These are phyloP conservation scores for Hericium coralloides DNA, from an alignment of 768 basidiomycete species.

Conservation along the genomic window DNA sequence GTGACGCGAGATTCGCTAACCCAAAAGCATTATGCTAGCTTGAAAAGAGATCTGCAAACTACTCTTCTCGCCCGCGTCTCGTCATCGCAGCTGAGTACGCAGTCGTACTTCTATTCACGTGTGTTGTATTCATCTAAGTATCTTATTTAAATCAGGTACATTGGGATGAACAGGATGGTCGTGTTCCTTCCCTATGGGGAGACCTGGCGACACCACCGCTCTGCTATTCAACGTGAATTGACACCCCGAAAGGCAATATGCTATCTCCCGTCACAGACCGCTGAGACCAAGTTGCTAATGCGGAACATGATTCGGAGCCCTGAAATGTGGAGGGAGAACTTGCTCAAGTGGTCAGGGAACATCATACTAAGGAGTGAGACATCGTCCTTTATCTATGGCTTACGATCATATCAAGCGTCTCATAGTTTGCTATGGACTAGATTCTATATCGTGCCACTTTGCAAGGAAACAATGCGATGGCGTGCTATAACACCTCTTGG, in stretches of 20 bases:
- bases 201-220: not conserved
- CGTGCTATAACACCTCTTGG: too few relatives aligned
- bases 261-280: not conserved
- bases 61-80: not conserved
- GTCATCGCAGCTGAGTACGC: not conserved
- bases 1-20: not conserved
- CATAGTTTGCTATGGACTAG: not conserved
- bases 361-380: not conserved
- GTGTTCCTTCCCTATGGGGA: not conserved
- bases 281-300: not conserved
- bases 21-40: not conserved
- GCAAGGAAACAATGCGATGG: too few relatives aligned
- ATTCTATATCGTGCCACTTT: not conserved
- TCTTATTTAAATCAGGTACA: not conserved
- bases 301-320: not conserved
- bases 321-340: not conserved
- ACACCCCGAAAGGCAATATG: not conserved
- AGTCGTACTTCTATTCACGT: not conserved
- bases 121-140: not conserved
- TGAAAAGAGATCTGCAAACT: not conserved
- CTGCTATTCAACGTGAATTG: not conserved
- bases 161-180: not conserved
- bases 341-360: not conserved
- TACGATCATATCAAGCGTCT: not conserved
- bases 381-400: not conserved